Evolutionary conservation across 345 rosid species (phyloP).

Genomic region (Mangifera indica): DNA sequence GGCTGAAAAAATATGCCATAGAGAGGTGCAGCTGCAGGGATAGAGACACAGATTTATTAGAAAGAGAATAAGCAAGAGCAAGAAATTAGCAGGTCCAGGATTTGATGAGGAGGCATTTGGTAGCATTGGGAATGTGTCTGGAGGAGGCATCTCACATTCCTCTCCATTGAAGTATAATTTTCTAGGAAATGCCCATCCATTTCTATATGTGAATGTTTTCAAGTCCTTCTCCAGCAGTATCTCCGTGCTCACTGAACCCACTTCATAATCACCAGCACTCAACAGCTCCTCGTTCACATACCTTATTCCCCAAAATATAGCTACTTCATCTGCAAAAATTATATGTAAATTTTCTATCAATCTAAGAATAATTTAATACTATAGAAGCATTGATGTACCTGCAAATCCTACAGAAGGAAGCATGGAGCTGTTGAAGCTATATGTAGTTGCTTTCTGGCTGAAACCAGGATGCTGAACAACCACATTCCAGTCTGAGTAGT

Average conservation of each 20-base stretch:
- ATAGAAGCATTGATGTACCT: conserved; percentile 33
- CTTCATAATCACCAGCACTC: conserved; percentile 20
- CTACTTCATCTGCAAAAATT: conserved; percentile 50
- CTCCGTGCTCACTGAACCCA: conserved; percentile 47
- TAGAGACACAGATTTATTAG: conserved; percentile 7
- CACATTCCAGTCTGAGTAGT: conserved; percentile 58
- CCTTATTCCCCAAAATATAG: conserved; percentile 53
- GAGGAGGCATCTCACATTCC: conserved; percentile 52
- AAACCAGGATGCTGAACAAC: conserved; percentile 61
- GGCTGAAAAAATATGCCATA: no score
- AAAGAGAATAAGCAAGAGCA: no score
- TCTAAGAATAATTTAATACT: no score
- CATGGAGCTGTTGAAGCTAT: conserved; percentile 51
- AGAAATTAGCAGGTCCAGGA: conserved; percentile 10
- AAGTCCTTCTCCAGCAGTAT: conserved; percentile 43
- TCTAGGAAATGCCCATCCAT: conserved; percentile 64
- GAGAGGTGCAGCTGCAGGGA: no score
- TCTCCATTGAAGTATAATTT: conserved; percentile 55
- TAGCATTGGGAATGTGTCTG: conserved; percentile 48
- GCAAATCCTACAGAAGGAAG: conserved; percentile 44
- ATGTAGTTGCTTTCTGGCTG: conserved; percentile 30
- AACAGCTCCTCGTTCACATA: conserved; percentile 39
- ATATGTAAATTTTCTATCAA: neutral
- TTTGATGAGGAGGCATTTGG: conserved; percentile 39
- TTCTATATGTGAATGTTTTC: conserved; percentile 42